phyloP scores from a whole-genome alignment of 169 alveolate species.

The Plasmodium chabaudi region DNA sequence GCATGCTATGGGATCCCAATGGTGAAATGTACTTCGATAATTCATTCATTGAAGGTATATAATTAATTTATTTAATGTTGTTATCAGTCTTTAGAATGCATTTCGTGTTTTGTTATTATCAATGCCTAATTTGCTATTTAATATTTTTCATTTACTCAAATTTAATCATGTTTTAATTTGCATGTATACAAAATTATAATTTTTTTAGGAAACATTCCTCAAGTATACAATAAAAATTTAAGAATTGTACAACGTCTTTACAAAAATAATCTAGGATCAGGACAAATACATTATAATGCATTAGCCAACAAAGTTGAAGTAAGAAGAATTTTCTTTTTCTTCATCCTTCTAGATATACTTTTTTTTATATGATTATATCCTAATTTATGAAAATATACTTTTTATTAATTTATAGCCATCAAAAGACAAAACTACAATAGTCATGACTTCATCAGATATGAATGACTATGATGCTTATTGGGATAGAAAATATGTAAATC shows the following conservation, averaged over 20 bases:
- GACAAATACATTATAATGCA: conserved; percentile 51
- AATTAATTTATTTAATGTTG: neutral
- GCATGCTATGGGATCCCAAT: conserved; percentile 53
- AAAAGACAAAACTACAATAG: conserved; percentile 14
- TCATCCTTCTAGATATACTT: neutral
- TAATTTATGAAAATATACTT: neutral
- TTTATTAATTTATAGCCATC: conserved; percentile 14
- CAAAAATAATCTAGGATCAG: conserved; percentile 34
- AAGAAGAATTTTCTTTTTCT: conserved; percentile 7
- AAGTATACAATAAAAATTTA: conserved; percentile 39
- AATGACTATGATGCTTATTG: conserved; percentile 27
- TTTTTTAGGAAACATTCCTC: conserved; percentile 27
- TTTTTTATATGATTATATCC: neutral
- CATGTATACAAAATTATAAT: neutral
- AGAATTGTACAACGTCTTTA: conserved; percentile 44
- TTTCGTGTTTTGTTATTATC: neutral
- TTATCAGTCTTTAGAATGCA: neutral
- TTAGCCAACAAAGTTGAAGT: conserved; percentile 45
- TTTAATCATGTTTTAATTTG: neutral
- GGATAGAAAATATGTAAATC: no score
- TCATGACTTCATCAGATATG: conserved; percentile 34
- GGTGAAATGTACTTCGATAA: conserved; percentile 51
- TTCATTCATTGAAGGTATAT: conserved; percentile 48
- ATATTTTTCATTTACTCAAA: neutral
- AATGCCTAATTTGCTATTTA: neutral